phyloP scores from a whole-genome alignment of 306 rosid species.

The Argentina anserina region DNA sequence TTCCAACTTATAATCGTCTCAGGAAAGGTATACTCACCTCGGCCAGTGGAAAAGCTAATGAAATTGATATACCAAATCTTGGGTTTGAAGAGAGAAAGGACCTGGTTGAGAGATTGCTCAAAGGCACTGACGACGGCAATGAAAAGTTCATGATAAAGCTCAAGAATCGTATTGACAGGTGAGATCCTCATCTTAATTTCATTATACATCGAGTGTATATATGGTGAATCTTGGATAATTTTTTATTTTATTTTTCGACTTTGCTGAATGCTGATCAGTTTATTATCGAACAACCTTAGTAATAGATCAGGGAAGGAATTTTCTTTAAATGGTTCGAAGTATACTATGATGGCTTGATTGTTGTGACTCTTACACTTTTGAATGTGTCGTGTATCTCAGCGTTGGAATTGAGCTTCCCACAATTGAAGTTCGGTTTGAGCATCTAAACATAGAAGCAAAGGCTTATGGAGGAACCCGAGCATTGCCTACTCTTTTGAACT shows the following conservation, averaged over 20 bases:
- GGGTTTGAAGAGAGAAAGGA: constrained; percentile 32
- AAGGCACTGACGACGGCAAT: constrained; percentile 32
- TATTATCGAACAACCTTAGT: not conserved
- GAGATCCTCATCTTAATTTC: not conserved
- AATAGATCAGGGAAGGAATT: not conserved
- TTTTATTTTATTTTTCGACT: no score
- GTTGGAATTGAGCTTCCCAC: constrained; percentile 58
- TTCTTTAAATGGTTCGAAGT: not conserved
- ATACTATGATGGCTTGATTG: not conserved
- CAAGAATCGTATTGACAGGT: constrained; percentile 67
- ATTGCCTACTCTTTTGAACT: constrained; percentile 21
- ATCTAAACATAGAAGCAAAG: constrained; percentile 46
- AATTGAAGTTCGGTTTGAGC: constrained; percentile 57
- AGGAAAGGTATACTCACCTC: constrained; percentile 59
- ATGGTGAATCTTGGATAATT: not conserved
- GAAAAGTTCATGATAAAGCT: constrained; percentile 44
- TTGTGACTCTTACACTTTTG: not conserved
- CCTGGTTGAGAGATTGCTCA: constrained; percentile 33
- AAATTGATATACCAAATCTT: constrained; percentile 50
- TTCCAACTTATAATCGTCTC: constrained; percentile 68
- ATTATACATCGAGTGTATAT: no score
- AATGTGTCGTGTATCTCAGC: constrained; percentile 24
- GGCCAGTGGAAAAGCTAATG: constrained; percentile 36
- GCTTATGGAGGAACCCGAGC: constrained; percentile 44
- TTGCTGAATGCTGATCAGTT: no score